Evolutionary conservation across 2,329 filamentous ascomycete species (phyloP).

Genomic region (Coniochaeta hoffmannii): DNA sequence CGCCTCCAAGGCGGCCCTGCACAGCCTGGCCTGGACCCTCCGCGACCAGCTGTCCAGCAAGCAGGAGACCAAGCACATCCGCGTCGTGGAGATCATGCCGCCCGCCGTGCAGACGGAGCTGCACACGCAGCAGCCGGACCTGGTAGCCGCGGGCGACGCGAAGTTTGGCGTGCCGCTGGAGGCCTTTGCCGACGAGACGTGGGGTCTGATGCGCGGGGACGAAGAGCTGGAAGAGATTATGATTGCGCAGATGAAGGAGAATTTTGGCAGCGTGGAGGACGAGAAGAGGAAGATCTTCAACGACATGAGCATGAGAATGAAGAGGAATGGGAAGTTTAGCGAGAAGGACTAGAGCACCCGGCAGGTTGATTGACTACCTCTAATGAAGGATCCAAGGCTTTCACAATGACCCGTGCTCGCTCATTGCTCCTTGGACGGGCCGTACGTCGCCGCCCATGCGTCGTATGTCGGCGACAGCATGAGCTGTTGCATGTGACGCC

Average conservation of each 20-base stretch:
- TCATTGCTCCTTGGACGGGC: conserved; percentile 7
- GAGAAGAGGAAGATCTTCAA: conserved; percentile 11
- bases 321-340: conserved; percentile 2
- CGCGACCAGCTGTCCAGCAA: conserved; percentile 14
- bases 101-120: conserved; percentile 40
- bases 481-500: conserved; percentile 37
- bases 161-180: conserved; percentile 21
- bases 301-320: conserved; percentile 7
- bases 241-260: conserved; percentile 6
- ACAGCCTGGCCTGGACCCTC: conserved; percentile 22
- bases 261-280: conserved; percentile 11
- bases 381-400: too few relatives aligned
- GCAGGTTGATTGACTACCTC: too few relatives aligned
- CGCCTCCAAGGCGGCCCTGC: conserved; percentile 45
- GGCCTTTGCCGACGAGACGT: conserved; percentile 32
- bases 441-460: conserved; percentile 32
- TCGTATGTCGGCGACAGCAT: conserved; percentile 35
- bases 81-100: conserved; percentile 41
- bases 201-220: conserved; percentile 31
- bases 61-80: conserved; percentile 15
- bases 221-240: conserved; percentile 27
- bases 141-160: conserved; percentile 21
- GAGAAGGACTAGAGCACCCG: background rate
- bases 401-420: background rate
- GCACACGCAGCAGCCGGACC: conserved; percentile 31